Base-by-base conservation (phyloP, 73 alveolate species). In the Halteria grandinella region DNA sequence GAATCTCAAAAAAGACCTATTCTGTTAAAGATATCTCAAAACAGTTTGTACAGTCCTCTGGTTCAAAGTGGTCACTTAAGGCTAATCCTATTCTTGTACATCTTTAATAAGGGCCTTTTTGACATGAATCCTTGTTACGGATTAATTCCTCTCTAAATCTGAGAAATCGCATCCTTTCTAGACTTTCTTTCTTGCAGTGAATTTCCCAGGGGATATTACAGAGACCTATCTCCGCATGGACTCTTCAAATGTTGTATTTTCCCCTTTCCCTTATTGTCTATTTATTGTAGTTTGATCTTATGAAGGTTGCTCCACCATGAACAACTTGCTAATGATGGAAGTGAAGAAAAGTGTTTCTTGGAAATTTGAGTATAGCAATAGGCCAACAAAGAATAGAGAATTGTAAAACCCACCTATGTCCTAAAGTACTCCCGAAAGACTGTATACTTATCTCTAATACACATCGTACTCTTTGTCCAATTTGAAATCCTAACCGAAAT, bases 331-430 rank as follows among this genome's bases (percentile, higher is more conserved):
- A 3, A 66, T 47, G 1, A 66, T 24, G 12, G 80, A 41, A 12
- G 63, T 45, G 66, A 44, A 66, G 29, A 36, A 66, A 1, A 44
- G n/a, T 21, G 80, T 25, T 4, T 43, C 64, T 33, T 66, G 29
- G 47, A 66, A 66, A 17, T 52, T 44, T 6, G 51, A 34, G 47
- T 66, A 66, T 1, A 66, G 8, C 29, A 66, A 27, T 6, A 66
- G 24, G 1, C 80, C 64, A 4, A 33, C 63, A 29, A 66, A 66
- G 31, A 66, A 47, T 10, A 41, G 39, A 1, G 80, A 44, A 15
- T 41, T 66, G 21, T 66, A 66, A 28, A 66, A 15, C 18, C 80
- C 80, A 25, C 80, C 80, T 1, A 66, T 25, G 28, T 66, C 80
- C 28, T 47, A 25, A 1, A 66, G 36, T 1, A 66, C 80, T 25